These are phyloP conservation scores for Pseudogymnoascus sp. DNA, from an alignment of 2,329 filamentous ascomycete species.

Conservation along the genomic window DNA sequence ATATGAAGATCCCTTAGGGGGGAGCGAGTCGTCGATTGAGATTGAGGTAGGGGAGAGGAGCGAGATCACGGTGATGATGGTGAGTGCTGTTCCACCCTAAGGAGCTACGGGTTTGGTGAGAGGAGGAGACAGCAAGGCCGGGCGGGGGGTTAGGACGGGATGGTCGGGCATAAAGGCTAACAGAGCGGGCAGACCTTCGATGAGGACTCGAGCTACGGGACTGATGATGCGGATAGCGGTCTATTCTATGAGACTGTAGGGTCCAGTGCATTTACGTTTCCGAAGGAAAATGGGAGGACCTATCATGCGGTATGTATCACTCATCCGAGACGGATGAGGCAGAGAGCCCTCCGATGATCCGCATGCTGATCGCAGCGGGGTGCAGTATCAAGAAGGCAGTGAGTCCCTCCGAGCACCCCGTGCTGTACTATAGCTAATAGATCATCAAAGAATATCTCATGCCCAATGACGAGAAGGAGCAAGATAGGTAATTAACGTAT, in stretches of 20 bases:
- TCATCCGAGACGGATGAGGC: neutral
- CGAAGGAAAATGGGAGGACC: neutral
- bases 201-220: neutral
- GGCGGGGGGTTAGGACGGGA: neutral
- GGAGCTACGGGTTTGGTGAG: neutral
- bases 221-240: conserved; percentile 1
- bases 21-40: neutral
- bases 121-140: neutral
- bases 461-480: conserved; percentile 8
- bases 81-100: neutral
- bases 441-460: neutral
- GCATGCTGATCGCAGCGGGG: neutral
- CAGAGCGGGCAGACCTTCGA: neutral
- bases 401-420: neutral
- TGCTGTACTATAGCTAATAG: neutral
- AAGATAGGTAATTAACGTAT: conserved; percentile 4
- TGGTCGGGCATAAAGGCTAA: neutral
- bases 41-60: neutral
- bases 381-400: conserved; percentile 9
- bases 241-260: conserved; percentile 2
- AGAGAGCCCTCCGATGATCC: neutral
- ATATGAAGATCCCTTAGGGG: neutral
- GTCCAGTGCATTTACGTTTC: conserved; percentile 1
- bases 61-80: neutral
- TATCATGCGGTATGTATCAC: conserved; percentile 5